Evolutionary conservation across 306 rosid genomes (phyloP).

Genomic region (Cicer judaicum): DNA sequence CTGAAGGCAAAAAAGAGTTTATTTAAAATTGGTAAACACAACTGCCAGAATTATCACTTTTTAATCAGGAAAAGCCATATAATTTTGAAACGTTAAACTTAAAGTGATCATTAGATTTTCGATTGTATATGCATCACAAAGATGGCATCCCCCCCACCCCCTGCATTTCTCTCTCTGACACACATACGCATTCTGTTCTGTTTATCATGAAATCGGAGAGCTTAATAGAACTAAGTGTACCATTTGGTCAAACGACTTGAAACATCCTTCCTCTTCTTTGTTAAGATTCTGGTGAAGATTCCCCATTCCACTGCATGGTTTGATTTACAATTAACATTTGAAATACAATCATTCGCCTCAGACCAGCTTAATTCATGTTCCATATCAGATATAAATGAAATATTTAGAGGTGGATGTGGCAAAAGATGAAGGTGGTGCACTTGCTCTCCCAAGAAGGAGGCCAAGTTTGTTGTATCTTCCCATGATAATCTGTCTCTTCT

Average conservation of each 20-base stretch:
- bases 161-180: neutral
- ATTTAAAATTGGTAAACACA: slow-evolving; percentile 27
- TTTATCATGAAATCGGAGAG: slow-evolving; percentile 33
- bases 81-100: slow-evolving; percentile 2
- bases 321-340: slow-evolving; percentile 55
- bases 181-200: slow-evolving; percentile 16
- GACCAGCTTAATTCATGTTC: slow-evolving; percentile 45
- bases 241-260: slow-evolving; percentile 72
- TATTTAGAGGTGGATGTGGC: slow-evolving; percentile 67
- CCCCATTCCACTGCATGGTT: slow-evolving; percentile 69
- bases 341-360: slow-evolving; percentile 43
- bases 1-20: slow-evolving; percentile 29
- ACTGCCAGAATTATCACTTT: slow-evolving; percentile 21
- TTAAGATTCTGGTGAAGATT: slow-evolving; percentile 63
- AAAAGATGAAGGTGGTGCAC: slow-evolving; percentile 81
- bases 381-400: slow-evolving; percentile 50
- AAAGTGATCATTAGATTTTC: slow-evolving; percentile 25
- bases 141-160: neutral
- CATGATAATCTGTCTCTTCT: slow-evolving; percentile 73
- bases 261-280: slow-evolving; percentile 69
- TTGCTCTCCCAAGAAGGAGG: slow-evolving; percentile 90
- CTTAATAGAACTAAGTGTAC: slow-evolving; percentile 51
- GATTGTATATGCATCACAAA: slow-evolving; percentile 30
- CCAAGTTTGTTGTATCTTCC: slow-evolving; percentile 71
- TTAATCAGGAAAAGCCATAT: slow-evolving; percentile 10